A percentile compares a stretch with the other conserved stretches of the same genome.
phyloP scores from a whole-genome alignment of 1,139 yeast species.

The Blastobotrys serpentis region DNA sequence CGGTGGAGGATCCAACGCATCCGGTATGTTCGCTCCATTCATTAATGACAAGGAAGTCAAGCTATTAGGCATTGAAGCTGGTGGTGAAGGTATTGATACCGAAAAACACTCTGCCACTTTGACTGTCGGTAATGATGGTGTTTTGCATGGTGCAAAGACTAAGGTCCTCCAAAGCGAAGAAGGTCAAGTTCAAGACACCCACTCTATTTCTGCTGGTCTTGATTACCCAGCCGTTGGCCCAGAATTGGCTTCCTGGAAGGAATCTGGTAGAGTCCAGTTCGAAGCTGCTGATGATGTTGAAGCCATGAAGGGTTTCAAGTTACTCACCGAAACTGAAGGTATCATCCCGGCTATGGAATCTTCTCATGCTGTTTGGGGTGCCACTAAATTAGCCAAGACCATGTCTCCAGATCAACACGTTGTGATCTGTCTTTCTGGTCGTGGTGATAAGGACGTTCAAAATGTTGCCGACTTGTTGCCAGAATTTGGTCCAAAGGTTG shows the following conservation, averaged over 20 bases:
- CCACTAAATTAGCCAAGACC: slow-evolving; percentile 81
- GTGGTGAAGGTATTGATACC: slow-evolving; percentile 94
- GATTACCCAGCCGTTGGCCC: slow-evolving; percentile 99
- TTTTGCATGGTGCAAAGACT: slow-evolving; percentile 95
- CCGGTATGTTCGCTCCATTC: slow-evolving; percentile 94
- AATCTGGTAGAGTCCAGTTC: slow-evolving; percentile 86
- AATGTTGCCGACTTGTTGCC: slow-evolving; percentile 95
- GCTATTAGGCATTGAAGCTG: slow-evolving; percentile 95
- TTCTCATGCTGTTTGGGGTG: slow-evolving; percentile 94
- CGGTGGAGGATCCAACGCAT: slow-evolving; percentile 97
- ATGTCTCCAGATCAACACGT: slow-evolving; percentile 77
- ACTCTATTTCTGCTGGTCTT: slow-evolving; percentile 96
- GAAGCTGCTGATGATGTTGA: slow-evolving; percentile 91
- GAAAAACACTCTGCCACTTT: slow-evolving; percentile 88
- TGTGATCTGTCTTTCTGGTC: slow-evolving; percentile 88
- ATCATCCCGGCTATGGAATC: slow-evolving; percentile 98
- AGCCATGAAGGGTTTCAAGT: slow-evolving; percentile 85
- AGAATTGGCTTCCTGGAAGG: slow-evolving; percentile 93
- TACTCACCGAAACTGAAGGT: slow-evolving; percentile 91
- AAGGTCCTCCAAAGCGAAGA: slow-evolving; percentile 85
- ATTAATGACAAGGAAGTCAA: slow-evolving; percentile 75
- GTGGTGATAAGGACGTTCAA: slow-evolving; percentile 99
- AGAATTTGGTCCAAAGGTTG: slow-evolving; percentile 80
- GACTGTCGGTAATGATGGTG: slow-evolving; percentile 93
- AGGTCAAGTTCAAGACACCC: slow-evolving; percentile 97